Conservation (phyloP, 192 early-diverging fungal species). For the Mortierella claussenii region DNA sequence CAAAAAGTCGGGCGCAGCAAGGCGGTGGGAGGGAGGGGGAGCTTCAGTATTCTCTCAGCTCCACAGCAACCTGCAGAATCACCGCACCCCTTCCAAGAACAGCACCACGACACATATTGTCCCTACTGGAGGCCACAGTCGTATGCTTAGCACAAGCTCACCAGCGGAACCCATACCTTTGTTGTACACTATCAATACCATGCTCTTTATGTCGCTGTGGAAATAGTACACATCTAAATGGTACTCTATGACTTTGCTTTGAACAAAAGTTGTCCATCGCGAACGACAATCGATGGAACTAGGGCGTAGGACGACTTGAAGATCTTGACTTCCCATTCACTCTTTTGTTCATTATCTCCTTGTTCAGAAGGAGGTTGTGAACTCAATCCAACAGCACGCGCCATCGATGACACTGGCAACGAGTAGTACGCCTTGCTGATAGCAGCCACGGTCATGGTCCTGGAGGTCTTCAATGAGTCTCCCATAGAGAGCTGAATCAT, state of each 20-base stretch:
- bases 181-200: too few species aligned
- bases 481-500: conserved; percentile 26
- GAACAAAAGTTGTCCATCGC: conserved; percentile 37
- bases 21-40: too few species aligned
- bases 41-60: too few species aligned
- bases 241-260: conserved; percentile 29
- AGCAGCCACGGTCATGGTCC: conserved; percentile 12
- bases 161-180: too few species aligned
- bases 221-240: too few species aligned
- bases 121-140: too few species aligned
- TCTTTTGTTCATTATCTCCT: not conserved
- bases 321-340: conserved; percentile 1
- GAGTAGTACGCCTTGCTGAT: conserved; percentile 47
- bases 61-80: too few species aligned
- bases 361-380: not conserved
- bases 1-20: too few species aligned
- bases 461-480: conserved; percentile 9
- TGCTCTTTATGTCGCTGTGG: too few species aligned
- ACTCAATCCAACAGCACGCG: conserved; percentile 19
- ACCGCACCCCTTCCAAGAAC: too few species aligned
- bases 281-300: conserved; percentile 9
- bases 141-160: too few species aligned
- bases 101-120: too few species aligned
- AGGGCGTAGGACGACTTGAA: conserved; percentile 25
- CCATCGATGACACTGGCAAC: conserved; percentile 16